These are phyloP conservation scores for Melocanna baccifera DNA, from an alignment of 176 grass and related monocot species.

Conservation along the genomic window DNA sequence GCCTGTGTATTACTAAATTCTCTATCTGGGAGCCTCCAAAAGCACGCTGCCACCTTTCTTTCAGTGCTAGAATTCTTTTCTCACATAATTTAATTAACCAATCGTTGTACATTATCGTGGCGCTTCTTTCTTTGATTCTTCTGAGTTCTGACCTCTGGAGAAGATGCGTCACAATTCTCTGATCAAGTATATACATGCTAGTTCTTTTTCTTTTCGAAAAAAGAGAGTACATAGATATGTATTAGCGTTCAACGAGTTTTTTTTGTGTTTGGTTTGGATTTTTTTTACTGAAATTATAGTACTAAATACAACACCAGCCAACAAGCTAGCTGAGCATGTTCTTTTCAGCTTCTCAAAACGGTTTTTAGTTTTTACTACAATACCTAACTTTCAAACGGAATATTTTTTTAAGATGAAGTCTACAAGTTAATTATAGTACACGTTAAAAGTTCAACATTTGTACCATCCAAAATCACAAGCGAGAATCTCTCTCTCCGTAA, in stretches of 20 bases:
- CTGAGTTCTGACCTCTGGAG: slow-evolving; percentile 16
- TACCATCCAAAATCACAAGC: no score
- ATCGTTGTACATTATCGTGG: slow-evolving; percentile 6
- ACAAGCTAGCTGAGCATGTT: no score
- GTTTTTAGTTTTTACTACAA: no score
- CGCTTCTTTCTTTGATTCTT: slow-evolving; percentile 37
- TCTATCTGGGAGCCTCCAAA: slow-evolving; percentile 34
- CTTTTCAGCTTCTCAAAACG: no score
- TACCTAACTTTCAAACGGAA: no score
- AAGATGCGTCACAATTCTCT: slow-evolving; percentile 33
- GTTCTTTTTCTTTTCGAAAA: not conserved
- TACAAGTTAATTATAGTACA: no score
- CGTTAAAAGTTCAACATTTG: no score
- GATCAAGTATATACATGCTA: not conserved
- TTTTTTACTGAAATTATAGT: not conserved
- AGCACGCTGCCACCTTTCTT: slow-evolving; percentile 8
- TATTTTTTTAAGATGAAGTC: no score
- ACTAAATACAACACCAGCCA: not conserved
- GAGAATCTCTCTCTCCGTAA: no score
- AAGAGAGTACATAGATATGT: not conserved
- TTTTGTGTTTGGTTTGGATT: not conserved
- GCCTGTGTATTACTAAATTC: slow-evolving; percentile 3
- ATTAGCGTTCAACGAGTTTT: not conserved
- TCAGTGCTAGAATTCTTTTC: slow-evolving; percentile 10
- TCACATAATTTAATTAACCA: slow-evolving; percentile 16